Percentiles rank a stretch among this genome's conserved stretches.
These are phyloP conservation scores for Cetraspora pellucida DNA, from an alignment of 192 early-diverging fungal species.

Conservation along the genomic window DNA sequence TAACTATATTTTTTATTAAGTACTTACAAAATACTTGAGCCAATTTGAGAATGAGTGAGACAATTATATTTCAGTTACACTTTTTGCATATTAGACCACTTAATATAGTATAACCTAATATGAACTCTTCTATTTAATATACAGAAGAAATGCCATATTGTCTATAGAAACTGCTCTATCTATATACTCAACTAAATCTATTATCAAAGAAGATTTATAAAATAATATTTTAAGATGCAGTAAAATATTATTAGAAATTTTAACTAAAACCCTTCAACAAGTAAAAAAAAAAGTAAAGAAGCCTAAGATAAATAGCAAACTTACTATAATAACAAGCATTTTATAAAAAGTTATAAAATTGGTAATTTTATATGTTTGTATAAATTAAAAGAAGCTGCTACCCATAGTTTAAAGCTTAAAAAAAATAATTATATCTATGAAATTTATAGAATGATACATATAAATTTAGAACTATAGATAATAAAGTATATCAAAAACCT, in stretches of 20 bases:
- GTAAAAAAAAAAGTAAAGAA: background rate
- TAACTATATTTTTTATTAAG: background rate
- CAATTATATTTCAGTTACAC: background rate
- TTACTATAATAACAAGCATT: background rate
- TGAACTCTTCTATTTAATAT: slow-evolving; percentile 5
- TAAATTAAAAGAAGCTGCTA: background rate
- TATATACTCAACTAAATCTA: background rate
- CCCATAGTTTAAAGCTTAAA: background rate
- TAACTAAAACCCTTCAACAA: background rate
- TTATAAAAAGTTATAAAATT: background rate
- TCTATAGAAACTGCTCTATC: background rate
- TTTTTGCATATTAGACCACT: background rate
- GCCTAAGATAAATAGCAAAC: background rate
- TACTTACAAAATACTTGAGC: background rate
- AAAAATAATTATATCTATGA: slow-evolving; percentile 20
- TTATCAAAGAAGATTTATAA: background rate
- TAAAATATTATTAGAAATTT: background rate
- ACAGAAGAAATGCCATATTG: background rate
- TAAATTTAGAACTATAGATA: slow-evolving; percentile 10
- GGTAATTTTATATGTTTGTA: background rate
- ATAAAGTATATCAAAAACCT: background rate
- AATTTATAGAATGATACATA: background rate
- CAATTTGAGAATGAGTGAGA: background rate
- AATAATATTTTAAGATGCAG: background rate
- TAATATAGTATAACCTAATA: background rate